These are phyloP conservation scores for Eimeria praecox DNA, from an alignment of 169 alveolate genomes.

Conservation along the genomic window DNA sequence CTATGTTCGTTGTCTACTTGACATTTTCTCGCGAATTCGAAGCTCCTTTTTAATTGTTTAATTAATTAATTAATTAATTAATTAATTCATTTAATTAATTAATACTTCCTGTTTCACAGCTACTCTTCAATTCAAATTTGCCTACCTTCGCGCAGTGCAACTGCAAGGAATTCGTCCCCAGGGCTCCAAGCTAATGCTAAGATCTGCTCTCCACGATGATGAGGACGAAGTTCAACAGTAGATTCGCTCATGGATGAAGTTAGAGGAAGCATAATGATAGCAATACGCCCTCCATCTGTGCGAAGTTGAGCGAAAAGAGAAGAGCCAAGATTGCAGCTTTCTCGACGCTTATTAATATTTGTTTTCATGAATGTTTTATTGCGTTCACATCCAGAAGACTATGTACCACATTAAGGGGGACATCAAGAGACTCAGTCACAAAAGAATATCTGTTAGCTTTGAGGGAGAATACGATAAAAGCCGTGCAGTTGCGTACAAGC, in stretches of 20 bases:
- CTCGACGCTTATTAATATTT: too few relatives aligned
- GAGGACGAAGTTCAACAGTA: conserved; percentile 3
- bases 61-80: too few relatives aligned
- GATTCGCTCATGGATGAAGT: not conserved
- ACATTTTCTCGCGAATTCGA: too few relatives aligned
- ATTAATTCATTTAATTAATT: too few relatives aligned
- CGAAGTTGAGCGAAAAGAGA: not conserved
- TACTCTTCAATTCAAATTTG: not conserved
- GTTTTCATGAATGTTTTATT: too few relatives aligned
- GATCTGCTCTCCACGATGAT: not conserved
- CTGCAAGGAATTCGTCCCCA: conserved; percentile 26
- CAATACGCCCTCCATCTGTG: conserved; percentile 35
- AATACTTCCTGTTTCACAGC: not conserved
- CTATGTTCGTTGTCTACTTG: not conserved
- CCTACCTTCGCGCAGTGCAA: conserved; percentile 14
- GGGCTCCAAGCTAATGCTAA: conserved; percentile 42
- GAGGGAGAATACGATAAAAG: too few relatives aligned
- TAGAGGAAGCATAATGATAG: not conserved
- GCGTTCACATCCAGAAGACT: too few relatives aligned
- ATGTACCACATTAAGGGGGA: too few relatives aligned
- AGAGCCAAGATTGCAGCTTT: not conserved
- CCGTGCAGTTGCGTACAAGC: conserved; percentile 37
- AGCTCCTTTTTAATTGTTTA: too few relatives aligned
- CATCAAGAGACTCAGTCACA: too few relatives aligned
- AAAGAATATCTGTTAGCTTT: too few relatives aligned